These are phyloP conservation scores for Sarcodon sp. DNA, from an alignment of 768 basidiomycete species.

Conservation along the genomic window DNA sequence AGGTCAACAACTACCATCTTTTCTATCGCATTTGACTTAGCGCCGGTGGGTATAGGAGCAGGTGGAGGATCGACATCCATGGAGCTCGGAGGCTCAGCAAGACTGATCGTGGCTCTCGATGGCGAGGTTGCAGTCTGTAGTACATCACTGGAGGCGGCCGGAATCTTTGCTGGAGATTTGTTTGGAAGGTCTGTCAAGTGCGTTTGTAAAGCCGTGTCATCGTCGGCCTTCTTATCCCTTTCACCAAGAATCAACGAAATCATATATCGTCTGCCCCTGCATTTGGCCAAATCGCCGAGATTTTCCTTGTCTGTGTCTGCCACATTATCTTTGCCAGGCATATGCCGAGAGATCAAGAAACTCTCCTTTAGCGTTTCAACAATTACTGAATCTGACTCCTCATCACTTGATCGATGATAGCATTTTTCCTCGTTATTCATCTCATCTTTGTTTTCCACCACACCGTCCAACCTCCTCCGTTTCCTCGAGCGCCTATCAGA, in stretches of 20 bases:
- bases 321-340: constrained; percentile 3
- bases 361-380: constrained; percentile 17
- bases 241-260: constrained; percentile 6
- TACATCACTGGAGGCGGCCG: too few species aligned
- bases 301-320: constrained; percentile 6
- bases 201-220: neutral
- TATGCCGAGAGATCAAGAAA: constrained; percentile 13
- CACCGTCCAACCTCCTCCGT: neutral
- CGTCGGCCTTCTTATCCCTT: too few species aligned
- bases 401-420: constrained; percentile 4
- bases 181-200: neutral
- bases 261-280: constrained; percentile 5
- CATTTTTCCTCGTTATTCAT: neutral
- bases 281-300: constrained; percentile 2
- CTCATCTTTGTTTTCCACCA: neutral
- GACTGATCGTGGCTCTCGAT: too few species aligned
- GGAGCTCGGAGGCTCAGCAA: too few species aligned
- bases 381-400: constrained; percentile 6
- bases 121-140: too few species aligned
- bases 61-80: too few species aligned
- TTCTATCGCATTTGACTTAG: too few species aligned
- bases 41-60: too few species aligned
- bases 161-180: too few species aligned
- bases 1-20: too few species aligned
- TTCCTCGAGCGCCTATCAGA: constrained; percentile 8